Percentiles rank a stretch among this genome's conserved stretches.
Conservation (phyloP, 139 green algal genomes). For the Auxenochlorella protothecoides region DNA sequence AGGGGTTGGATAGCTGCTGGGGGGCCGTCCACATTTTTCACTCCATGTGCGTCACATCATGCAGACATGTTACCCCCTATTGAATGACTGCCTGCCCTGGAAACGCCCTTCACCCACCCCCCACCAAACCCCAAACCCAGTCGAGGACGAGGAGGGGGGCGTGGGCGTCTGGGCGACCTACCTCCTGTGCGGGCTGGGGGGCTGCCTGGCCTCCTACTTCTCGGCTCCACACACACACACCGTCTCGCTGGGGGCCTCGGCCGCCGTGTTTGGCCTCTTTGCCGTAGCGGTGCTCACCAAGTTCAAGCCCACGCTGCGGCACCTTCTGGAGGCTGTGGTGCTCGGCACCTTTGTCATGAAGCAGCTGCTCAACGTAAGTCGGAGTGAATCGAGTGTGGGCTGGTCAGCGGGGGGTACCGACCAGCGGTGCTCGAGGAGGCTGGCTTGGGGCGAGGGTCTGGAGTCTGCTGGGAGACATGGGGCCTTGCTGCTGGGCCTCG, state of each 20-base stretch:
- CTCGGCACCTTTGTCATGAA: conserved; percentile 52
- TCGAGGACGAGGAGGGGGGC: conserved; percentile 41
- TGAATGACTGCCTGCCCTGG: too few relatives aligned
- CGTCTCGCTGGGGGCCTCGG: conserved; percentile 25
- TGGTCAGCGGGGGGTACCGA: too few relatives aligned
- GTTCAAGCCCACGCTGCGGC: conserved; percentile 26
- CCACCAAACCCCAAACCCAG: not conserved
- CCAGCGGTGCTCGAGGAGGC: too few relatives aligned
- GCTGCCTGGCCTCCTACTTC: conserved; percentile 22
- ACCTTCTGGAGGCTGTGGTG: conserved; percentile 48
- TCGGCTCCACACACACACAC: conserved; percentile 14
- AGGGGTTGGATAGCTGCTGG: too few relatives aligned
- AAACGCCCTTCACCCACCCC: too few relatives aligned
- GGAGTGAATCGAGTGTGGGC: too few relatives aligned
- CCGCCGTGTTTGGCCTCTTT: conserved; percentile 64
- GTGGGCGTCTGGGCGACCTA: conserved; percentile 35
- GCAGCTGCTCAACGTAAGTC: conserved; percentile 23
- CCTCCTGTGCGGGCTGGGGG: conserved; percentile 30
- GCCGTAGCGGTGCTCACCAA: conserved; percentile 50
- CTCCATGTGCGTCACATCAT: too few relatives aligned
- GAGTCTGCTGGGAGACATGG: too few relatives aligned
- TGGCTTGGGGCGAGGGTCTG: too few relatives aligned
- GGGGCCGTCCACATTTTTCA: too few relatives aligned
- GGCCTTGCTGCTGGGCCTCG: too few relatives aligned
- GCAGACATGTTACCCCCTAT: too few relatives aligned